Evolutionary conservation across 192 early-diverging fungal species (phyloP).

Genomic region (Chytriomyces hyalinus): DNA sequence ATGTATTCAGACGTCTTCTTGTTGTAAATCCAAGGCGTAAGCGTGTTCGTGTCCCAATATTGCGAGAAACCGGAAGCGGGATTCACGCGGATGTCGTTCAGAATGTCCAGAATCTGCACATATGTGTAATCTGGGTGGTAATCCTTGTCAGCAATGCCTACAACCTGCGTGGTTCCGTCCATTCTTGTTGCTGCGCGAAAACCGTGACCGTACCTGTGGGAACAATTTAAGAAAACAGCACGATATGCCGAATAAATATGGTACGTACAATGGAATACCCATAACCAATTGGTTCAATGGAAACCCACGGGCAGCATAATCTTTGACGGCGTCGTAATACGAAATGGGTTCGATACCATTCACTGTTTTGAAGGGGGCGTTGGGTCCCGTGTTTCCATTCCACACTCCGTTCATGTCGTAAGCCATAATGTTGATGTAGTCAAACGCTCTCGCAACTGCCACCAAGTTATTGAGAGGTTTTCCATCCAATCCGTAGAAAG

Average conservation of each 20-base stretch:
- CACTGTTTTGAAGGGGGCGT: neutral
- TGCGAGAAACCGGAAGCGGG: conserved; percentile 23
- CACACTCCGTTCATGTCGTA: neutral
- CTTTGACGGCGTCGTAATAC: neutral
- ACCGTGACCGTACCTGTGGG: neutral
- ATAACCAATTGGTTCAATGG: neutral
- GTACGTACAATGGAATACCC: neutral
- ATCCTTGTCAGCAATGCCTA: too few relatives aligned
- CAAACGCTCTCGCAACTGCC: neutral
- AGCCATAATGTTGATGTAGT: neutral
- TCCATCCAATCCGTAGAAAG: neutral
- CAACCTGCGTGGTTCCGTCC: neutral
- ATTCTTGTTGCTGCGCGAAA: neutral
- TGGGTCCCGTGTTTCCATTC: neutral
- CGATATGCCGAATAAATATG: neutral
- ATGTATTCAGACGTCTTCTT: conserved; percentile 62
- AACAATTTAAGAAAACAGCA: neutral
- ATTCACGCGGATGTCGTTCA: conserved; percentile 48
- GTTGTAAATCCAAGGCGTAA: conserved; percentile 79
- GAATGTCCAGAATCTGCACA: too few relatives aligned
- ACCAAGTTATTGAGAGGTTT: neutral
- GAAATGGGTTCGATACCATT: neutral
- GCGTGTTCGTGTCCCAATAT: conserved; percentile 62
- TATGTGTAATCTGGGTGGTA: neutral
- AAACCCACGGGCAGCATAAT: neutral